These are phyloP conservation scores for Dothideomycetes sp. DNA, from an alignment of 2,329 filamentous ascomycete genomes.

Conservation along the genomic window DNA sequence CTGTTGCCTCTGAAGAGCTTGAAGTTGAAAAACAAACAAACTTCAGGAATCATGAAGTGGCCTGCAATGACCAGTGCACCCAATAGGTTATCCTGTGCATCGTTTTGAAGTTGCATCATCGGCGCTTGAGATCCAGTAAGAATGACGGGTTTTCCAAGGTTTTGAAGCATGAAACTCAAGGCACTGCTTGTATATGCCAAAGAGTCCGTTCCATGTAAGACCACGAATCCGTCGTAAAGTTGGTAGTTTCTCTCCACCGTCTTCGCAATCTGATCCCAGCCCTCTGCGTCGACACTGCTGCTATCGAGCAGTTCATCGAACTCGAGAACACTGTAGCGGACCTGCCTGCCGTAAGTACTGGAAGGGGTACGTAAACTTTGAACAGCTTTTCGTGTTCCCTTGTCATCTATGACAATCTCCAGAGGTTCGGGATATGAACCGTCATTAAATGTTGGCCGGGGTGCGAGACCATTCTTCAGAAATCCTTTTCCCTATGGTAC, in stretches of 20 bases:
- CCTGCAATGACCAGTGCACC: constrained; percentile 83
- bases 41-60: constrained; percentile 87
- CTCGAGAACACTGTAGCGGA: constrained; percentile 76
- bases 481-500: constrained; percentile 50
- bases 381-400: constrained; percentile 43
- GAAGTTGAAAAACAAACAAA: constrained; percentile 90
- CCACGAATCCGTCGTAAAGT: constrained; percentile 81
- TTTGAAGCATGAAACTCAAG: constrained; percentile 85
- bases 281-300: constrained; percentile 75
- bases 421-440: constrained; percentile 48
- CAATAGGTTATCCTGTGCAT: constrained; percentile 83
- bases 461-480: constrained; percentile 70
- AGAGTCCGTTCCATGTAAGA: constrained; percentile 85
- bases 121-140: constrained; percentile 64
- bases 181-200: constrained; percentile 81
- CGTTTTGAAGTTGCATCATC: constrained; percentile 83
- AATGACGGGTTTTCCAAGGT: constrained; percentile 84
- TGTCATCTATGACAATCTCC: constrained; percentile 45
- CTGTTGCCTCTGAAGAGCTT: constrained; percentile 82
- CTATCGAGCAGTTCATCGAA: constrained; percentile 80
- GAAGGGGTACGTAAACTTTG: constrained; percentile 69
- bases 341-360: constrained; percentile 69
- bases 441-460: constrained; percentile 80
- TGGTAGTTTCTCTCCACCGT: constrained; percentile 79
- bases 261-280: constrained; percentile 76